Evolutionary conservation across 1,284 basidiomycete genomes (phyloP).

Genomic region (Leccinum subspadiceum): DNA sequence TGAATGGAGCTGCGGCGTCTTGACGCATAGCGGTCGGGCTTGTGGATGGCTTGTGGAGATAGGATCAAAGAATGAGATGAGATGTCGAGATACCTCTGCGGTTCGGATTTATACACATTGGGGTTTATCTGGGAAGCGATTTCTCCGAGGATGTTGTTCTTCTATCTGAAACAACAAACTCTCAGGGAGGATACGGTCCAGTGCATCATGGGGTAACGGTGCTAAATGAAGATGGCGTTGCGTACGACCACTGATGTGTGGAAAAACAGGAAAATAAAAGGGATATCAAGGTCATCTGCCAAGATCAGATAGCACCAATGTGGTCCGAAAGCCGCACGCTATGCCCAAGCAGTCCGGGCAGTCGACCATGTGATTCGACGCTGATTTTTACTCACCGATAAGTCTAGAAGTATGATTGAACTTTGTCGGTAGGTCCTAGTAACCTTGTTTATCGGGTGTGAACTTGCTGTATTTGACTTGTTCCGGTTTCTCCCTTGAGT

Average conservation of each 20-base stretch:
- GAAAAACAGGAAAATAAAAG: background rate
- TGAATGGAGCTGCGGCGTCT: constrained; percentile 28
- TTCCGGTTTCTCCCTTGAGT: background rate
- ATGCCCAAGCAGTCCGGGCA: background rate
- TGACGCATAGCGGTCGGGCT: constrained; percentile 16
- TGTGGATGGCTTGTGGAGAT: constrained; percentile 1
- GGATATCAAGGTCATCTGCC: background rate
- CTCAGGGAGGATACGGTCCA: constrained; percentile 8
- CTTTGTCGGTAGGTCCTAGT: background rate
- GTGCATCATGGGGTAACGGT: constrained; percentile 3
- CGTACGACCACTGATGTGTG: background rate
- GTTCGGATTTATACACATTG: constrained; percentile 14
- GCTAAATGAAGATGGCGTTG: constrained; percentile 3
- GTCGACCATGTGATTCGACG: background rate
- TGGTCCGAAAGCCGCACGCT: background rate
- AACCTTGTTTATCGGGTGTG: background rate
- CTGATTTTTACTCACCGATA: constrained; percentile 10
- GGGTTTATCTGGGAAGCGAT: constrained; percentile 3
- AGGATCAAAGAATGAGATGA: background rate
- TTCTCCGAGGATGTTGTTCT: background rate
- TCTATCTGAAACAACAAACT: background rate
- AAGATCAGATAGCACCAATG: background rate
- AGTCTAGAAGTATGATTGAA: background rate
- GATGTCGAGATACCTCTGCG: background rate
- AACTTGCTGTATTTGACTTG: background rate